Evolutionary conservation across 2,329 filamentous ascomycete genomes (phyloP).

Genomic region (Blastomyces percursus): DNA sequence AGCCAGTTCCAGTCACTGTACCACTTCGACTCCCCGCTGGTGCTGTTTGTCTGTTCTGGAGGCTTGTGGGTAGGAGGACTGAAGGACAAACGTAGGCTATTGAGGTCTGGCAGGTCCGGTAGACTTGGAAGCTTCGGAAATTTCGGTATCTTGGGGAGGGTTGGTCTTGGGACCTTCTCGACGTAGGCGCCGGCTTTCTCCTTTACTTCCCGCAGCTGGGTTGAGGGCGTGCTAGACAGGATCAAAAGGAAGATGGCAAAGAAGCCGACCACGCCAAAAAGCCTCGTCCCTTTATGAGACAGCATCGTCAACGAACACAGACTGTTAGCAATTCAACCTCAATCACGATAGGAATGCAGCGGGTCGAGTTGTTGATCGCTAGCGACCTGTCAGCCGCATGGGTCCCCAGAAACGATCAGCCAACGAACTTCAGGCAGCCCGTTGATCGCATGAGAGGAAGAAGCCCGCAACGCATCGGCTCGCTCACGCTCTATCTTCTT

Average conservation of each 20-base stretch:
- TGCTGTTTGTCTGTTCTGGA: constrained; percentile 65
- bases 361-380: background rate
- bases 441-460: background rate
- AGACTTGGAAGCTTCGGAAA: background rate
- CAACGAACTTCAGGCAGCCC: background rate
- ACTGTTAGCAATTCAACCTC: background rate
- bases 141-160: constrained; percentile 9
- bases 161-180: constrained; percentile 27
- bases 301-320: constrained; percentile 22
- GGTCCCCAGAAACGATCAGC: background rate
- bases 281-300: constrained; percentile 30
- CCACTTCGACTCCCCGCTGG: constrained; percentile 69
- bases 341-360: background rate
- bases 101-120: constrained; percentile 29
- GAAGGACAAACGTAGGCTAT: constrained; percentile 52
- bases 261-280: constrained; percentile 35
- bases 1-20: constrained; percentile 84
- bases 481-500: background rate
- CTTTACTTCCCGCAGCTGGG: constrained; percentile 16
- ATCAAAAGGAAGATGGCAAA: constrained; percentile 35
- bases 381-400: background rate
- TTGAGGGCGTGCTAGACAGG: constrained; percentile 33
- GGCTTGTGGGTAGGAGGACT: constrained; percentile 59
- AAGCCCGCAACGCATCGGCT: background rate
- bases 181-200: constrained; percentile 17